Conservation (phyloP, 768 basidiomycete genomes). For the Plicaturopsis crispa region DNA sequence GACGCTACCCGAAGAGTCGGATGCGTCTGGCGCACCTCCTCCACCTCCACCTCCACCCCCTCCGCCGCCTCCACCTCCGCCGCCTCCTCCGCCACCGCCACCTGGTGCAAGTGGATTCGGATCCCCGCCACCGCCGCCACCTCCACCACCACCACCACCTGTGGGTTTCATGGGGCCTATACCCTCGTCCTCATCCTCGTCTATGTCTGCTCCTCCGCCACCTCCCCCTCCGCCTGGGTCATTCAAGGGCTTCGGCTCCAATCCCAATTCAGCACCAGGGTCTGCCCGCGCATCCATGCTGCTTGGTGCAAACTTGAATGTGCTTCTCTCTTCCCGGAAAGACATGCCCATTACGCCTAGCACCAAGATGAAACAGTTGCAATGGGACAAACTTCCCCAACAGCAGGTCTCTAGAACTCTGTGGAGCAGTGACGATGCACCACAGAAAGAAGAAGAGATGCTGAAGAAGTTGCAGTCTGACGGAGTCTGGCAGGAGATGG, state of each 20-base stretch:
- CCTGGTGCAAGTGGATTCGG: conserved; percentile 7
- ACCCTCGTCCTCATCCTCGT: conserved; percentile 13
- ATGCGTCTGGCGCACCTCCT: conserved; percentile 15
- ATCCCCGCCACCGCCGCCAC: conserved; percentile 18
- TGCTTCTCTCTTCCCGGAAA: conserved; percentile 62
- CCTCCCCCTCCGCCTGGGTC: conserved; percentile 27
- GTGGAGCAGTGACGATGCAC: conserved; percentile 62
- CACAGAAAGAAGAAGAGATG: conserved; percentile 71
- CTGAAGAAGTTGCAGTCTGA: conserved; percentile 73
- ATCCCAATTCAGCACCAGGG: conserved; percentile 27
- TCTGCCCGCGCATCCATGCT: conserved; percentile 57
- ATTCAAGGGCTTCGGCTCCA: conserved; percentile 21
- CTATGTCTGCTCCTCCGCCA: conserved; percentile 23
- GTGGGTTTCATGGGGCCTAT: conserved; percentile 21
- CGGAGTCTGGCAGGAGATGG: conserved; percentile 94
- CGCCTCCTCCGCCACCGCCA: conserved; percentile 19
- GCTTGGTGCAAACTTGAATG: conserved; percentile 48
- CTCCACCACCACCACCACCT: conserved; percentile 30
- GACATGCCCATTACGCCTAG: conserved; percentile 79
- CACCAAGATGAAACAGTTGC: conserved; percentile 94
- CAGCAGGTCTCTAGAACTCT: conserved; percentile 79
- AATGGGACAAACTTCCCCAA: conserved; percentile 97
- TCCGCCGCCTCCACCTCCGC: conserved; percentile 12
- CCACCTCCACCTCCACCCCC: conserved; percentile 22
- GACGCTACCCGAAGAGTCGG: conserved; percentile 32